Evolutionary conservation across 2,329 filamentous ascomycete genomes (phyloP), one percentile per base, ranked within the genome.

Genomic region (Neophaeococcomyces mojaviensis): DNA sequence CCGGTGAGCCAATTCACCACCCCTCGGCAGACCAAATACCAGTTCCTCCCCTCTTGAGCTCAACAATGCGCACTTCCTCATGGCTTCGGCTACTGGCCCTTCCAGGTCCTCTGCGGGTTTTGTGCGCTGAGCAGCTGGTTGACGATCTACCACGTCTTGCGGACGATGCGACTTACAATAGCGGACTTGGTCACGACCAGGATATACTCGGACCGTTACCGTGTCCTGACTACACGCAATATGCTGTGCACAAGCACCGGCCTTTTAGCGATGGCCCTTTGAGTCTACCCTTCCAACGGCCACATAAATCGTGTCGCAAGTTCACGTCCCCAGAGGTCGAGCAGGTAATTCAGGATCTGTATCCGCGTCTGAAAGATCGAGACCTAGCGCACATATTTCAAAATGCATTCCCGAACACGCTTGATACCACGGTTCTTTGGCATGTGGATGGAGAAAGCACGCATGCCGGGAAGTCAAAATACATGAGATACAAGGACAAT

Each of bases 301-400:
- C 92, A 2, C 78, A 82, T 26, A 71, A 73, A 46, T 77, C 79
- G 62, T 98, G 92, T 64, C 86, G 92, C 52, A 96, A 89, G 0
- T 98, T 97, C 67, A 78, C 81, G 46, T 96, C 89, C 1, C 78
- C 84, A 19, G 75, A 84, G 3, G 94, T 97, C 37, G 92, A 98
- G 64, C 76, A 85, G 59, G 85, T 96, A 42, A 96, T 98, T 51
- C 65, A 79, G 24, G 81, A 96, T 55, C 74, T 98, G 55, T 92
- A 84, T 4, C 74, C 78, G 22, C 82, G 79, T 44, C 85, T 98
- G 69, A 75, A 82, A 49, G 84, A 97, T 59, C 83, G 84, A 13
- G 92, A 97, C 58, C 77, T 98, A 10, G 90, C 90, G 3, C 81
- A 89, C 20, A 72, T 98, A 9, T 98, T 98, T 62, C 88, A 94